phyloP scores from a whole-genome alignment of 805 yeast species.

The Starmera dryadoides region DNA sequence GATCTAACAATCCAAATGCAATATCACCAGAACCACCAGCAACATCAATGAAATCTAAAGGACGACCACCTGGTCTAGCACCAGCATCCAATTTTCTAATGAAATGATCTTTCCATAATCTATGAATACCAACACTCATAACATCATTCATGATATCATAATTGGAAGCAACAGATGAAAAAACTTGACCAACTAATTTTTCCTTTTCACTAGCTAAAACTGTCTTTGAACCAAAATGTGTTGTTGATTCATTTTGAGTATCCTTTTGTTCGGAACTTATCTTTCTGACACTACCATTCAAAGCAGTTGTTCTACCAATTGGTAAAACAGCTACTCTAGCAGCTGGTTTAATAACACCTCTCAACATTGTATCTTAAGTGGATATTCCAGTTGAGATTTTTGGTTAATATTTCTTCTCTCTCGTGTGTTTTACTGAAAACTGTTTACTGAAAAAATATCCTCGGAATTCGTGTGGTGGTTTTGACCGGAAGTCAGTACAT shows the following conservation, averaged over 20 bases:
- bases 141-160: conserved; percentile 98
- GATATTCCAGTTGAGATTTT: too few relatives aligned
- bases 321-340: too few relatives aligned
- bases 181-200: conserved; percentile 75
- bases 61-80: conserved; percentile 77
- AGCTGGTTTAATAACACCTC: too few relatives aligned
- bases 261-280: too few relatives aligned
- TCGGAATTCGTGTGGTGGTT: too few relatives aligned
- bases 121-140: conserved; percentile 92
- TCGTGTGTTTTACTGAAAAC: too few relatives aligned
- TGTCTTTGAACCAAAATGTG: conserved; percentile 89
- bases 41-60: conserved; percentile 85
- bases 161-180: conserved; percentile 88
- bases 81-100: conserved; percentile 89
- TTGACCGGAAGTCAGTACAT: too few relatives aligned
- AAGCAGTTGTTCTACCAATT: too few relatives aligned
- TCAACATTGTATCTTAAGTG: too few relatives aligned
- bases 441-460: too few relatives aligned
- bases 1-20: conserved; percentile 90
- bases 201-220: conserved; percentile 79
- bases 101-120: conserved; percentile 92
- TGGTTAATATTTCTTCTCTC: too few relatives aligned
- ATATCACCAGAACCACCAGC: conserved; percentile 99
- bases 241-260: conserved; percentile 38
- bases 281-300: too few relatives aligned